Evolutionary conservation across 176 grass and related monocot genomes (phyloP), one percentile per base, ranked within the genome.

Genomic region (Rhipidocladum racemiflorum): DNA sequence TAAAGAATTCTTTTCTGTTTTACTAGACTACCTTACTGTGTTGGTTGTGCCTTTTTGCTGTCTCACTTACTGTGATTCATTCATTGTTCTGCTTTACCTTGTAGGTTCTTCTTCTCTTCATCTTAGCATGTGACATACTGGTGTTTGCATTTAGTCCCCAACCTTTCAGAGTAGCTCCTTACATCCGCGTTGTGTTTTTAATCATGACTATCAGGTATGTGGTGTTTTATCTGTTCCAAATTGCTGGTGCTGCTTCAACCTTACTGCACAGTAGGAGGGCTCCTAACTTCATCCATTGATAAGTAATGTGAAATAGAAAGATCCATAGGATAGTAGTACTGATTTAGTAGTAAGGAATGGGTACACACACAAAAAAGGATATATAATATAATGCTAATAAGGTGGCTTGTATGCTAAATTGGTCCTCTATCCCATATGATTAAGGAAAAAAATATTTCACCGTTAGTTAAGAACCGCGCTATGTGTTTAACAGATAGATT

Each of bases 151-250:
- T 89, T 50, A 93, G 30, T 85, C 51, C 90, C 48, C 86, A 89
- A 49, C 90, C 95, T 83, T 98, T 98, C 75, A 89, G 92, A 89
- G 15, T 95, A 32, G 92, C 95, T 50, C 95, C 95, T 1, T 98
- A 98, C 73, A 85, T 98, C 44, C 95, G 95, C 18, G 85, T 98
- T 81, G 81, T 43, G 6, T 95, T 98, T 89, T 84, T 98, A 74
- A 90, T 88, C 32, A 75, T 98, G 29, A 93, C 87, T 70, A 85
- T 91, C 84, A 93, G 95, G 95, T 97, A 89, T 66, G 75, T 17
- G 46, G 20, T 59, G 15, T 90, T 83, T 87, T 46, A 77, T 83
- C 18, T 76, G 30, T 34, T 79, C 28, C 46, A 77, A 74, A 70
- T 55, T 77, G 24, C 67, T 73, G 38, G 29, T 35, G 28, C 62